Percentiles rank a stretch among this genome's conserved stretches.
phyloP scores from a whole-genome alignment of 1,284 basidiomycete genomes.

The Ustilago trichophora region DNA sequence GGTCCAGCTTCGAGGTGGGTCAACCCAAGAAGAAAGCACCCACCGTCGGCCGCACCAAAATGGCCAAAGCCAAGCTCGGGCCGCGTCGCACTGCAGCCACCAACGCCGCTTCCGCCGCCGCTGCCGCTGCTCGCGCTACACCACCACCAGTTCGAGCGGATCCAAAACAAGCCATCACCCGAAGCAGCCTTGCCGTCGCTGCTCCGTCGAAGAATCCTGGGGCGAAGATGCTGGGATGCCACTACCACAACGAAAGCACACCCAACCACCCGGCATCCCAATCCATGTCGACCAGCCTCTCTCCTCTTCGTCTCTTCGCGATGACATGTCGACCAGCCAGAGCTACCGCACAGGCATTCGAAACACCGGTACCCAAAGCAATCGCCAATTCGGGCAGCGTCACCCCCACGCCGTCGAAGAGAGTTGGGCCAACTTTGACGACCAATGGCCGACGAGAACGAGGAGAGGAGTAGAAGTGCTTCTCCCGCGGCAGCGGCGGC shows the following conservation, averaged over 20 bases:
- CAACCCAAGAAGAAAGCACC: constrained; percentile 39
- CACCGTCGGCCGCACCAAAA: constrained; percentile 21
- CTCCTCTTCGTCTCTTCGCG: no score
- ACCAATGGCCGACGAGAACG: constrained; percentile 13
- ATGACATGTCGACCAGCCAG: constrained; percentile 22
- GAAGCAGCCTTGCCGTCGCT: constrained; percentile 42
- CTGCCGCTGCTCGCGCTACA: constrained; percentile 5
- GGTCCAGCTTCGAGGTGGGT: constrained; percentile 52
- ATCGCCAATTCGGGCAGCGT: constrained; percentile 5
- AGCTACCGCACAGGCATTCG: constrained; percentile 36
- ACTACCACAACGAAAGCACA: no score
- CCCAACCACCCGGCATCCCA: no score
- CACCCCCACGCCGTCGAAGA: constrained; percentile 4
- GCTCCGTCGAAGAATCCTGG: constrained; percentile 32
- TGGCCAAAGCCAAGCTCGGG: constrained; percentile 40
- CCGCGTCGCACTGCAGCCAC: constrained; percentile 17
- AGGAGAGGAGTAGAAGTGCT: neutral
- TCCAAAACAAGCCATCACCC: constrained; percentile 25
- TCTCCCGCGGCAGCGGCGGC: constrained; percentile 16
- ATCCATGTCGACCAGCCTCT: no score
- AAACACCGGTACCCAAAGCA: constrained; percentile 8
- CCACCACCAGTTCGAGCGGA: constrained; percentile 14
- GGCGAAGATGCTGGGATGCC: constrained; percentile 43
- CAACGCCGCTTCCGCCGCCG: constrained; percentile 18
- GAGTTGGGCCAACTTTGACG: constrained; percentile 39